A percentile compares a stretch with the other conserved stretches of the same genome.
Conservation (phyloP, 2,329 filamentous ascomycete species). For the Alternaria longipes region DNA sequence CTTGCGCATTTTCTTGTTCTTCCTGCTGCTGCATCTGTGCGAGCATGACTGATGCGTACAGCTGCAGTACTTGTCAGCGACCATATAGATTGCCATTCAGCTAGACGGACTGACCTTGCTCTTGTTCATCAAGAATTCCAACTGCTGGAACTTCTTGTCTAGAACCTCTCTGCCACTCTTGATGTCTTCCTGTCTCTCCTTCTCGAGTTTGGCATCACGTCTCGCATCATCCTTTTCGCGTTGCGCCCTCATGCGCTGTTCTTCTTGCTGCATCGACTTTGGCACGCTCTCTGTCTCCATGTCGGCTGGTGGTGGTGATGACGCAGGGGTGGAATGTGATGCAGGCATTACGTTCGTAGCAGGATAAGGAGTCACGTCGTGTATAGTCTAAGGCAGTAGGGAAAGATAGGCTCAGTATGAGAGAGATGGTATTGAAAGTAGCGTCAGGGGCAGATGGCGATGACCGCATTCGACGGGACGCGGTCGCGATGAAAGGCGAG, state of each 20-base stretch:
- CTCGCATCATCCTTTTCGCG: slow-evolving; percentile 57
- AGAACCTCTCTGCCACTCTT: slow-evolving; percentile 56
- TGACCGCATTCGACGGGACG: slow-evolving; percentile 13
- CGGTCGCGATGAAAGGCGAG: slow-evolving; percentile 21
- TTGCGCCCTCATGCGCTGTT: slow-evolving; percentile 55
- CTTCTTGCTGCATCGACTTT: slow-evolving; percentile 56
- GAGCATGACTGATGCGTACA: slow-evolving; percentile 63
- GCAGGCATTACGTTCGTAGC: slow-evolving; percentile 29
- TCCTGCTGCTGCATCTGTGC: slow-evolving; percentile 63
- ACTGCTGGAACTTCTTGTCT: slow-evolving; percentile 61
- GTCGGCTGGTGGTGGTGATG: slow-evolving; percentile 43
- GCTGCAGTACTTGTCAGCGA: slow-evolving; percentile 30
- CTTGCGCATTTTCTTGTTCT: slow-evolving; percentile 57
- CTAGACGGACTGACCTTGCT: slow-evolving; percentile 51
- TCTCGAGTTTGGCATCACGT: slow-evolving; percentile 55
- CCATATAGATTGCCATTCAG: background rate
- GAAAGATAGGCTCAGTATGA: background rate
- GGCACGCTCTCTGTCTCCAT: slow-evolving; percentile 47
- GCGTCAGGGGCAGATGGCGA: slow-evolving; percentile 22
- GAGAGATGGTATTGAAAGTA: slow-evolving; percentile 2
- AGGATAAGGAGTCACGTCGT: slow-evolving; percentile 39
- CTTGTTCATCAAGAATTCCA: slow-evolving; percentile 62
- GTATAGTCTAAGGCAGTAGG: background rate
- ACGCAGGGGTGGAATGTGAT: slow-evolving; percentile 44
- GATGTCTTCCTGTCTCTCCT: slow-evolving; percentile 57